Evolutionary conservation across 2,329 filamentous ascomycete genomes (phyloP), one percentile per base, ranked within the genome.

Genomic region (Aspergillus intermedius): DNA sequence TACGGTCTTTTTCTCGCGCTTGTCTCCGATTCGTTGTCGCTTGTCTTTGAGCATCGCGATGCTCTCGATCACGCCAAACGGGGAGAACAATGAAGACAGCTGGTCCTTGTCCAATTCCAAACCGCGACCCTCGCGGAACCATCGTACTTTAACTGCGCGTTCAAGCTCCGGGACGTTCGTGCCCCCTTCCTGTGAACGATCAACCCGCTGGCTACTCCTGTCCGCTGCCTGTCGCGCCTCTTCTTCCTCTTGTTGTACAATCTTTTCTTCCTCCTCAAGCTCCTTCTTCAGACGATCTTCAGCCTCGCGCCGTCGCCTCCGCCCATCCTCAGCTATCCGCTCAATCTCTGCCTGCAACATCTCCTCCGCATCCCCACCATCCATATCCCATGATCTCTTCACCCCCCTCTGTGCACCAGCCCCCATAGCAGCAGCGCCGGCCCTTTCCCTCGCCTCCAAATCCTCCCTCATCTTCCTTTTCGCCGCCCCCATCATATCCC

Each of bases 401-500:
- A 82, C 74, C 2, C 83, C 83, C 25, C 74, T 74, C 30, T 63
- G 68, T 45, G 61, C 60, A 35, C 72, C 73, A 30, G 70, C 71
- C 1, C 55, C 47, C 40, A 45, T 47, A 8, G 68, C 65, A n/a
- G 72, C 58, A 25, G 60, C 62, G 0, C 70, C 74, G 13, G 73
- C 74, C 17, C 79, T 74, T 68, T 95, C 91, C 17, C 87, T 76
- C 22, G 81, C 79, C 70, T 95, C 90, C 45, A 97, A 73, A 62
- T 96, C 90, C 62, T 95, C 89, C 55, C 88, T 87, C 79, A 95
- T 87, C 57, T 82, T 79, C 63, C 87, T 76, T 58, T 86, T 77
- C 67, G 84, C 80, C 43, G 82, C 82, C 59, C 88, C 83, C 70
- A 95, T 86, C 52, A 84, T 76, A 45, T 87, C 83, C 60, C 84